phyloP scores from a whole-genome alignment of 2,329 filamentous ascomycete genomes.

The Colletotrichum somersetense region DNA sequence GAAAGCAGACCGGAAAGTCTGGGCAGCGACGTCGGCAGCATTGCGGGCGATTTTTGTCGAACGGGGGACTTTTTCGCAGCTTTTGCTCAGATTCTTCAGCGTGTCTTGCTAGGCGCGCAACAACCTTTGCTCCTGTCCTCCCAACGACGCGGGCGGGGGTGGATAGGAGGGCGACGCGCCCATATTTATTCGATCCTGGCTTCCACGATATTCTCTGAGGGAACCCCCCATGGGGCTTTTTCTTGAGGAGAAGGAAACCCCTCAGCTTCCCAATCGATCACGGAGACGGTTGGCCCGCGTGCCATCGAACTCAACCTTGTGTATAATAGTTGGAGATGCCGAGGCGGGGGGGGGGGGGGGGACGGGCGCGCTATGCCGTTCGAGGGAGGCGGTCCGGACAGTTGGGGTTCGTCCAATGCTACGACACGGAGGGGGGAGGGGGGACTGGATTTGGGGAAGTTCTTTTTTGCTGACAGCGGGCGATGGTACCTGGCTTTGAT shows the following conservation, averaged over 20 bases:
- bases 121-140: background rate
- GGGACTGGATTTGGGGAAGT: background rate
- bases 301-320: constrained; percentile 15
- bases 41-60: constrained; percentile 4
- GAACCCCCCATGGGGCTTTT: no score
- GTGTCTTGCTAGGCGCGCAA: background rate
- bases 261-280: constrained; percentile 23
- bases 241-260: no score
- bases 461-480: background rate
- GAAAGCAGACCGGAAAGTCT: constrained; percentile 38
- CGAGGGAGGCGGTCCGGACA: constrained; percentile 24
- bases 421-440: background rate
- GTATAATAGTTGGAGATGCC: constrained; percentile 31
- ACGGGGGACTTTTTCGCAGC: no score
- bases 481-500: constrained; percentile 30
- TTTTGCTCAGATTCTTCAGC: no score
- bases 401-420: constrained; percentile 31
- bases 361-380: constrained; percentile 8
- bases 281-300: constrained; percentile 36
- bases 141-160: no score
- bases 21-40: constrained; percentile 4
- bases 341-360: background rate
- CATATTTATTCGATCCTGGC: constrained; percentile 26
- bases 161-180: no score
- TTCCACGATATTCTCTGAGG: background rate